phyloP scores from a whole-genome alignment of 2,329 filamentous ascomycete genomes.

The Colletotrichum eleusines region DNA sequence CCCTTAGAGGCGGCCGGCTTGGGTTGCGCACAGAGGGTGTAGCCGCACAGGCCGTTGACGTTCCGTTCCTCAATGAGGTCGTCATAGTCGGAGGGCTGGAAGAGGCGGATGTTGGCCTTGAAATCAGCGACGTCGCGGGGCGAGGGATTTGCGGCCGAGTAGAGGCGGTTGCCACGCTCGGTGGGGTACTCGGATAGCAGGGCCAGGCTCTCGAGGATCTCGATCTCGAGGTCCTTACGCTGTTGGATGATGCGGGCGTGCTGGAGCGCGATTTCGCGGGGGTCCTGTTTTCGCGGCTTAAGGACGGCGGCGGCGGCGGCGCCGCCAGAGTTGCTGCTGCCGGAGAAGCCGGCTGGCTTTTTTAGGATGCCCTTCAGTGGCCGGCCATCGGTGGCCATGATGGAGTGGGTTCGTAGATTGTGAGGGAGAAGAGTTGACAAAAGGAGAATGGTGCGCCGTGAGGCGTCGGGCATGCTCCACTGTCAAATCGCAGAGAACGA shows the following conservation, averaged over 20 bases:
- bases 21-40: constrained; percentile 79
- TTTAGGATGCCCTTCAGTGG: constrained; percentile 72
- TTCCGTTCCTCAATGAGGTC: constrained; percentile 91
- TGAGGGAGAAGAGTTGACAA: background rate
- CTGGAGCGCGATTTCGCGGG: constrained; percentile 76
- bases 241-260: constrained; percentile 87
- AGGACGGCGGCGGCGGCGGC: constrained; percentile 37
- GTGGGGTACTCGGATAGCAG: constrained; percentile 73
- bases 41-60: constrained; percentile 84
- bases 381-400: constrained; percentile 58
- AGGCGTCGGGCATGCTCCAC: background rate
- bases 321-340: background rate
- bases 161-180: constrained; percentile 46
- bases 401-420: background rate
- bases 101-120: constrained; percentile 74
- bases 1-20: constrained; percentile 67
- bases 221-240: constrained; percentile 80
- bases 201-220: constrained; percentile 80
- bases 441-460: background rate
- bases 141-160: constrained; percentile 62
- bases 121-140: constrained; percentile 74
- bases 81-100: constrained; percentile 91
- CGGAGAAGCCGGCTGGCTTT: constrained; percentile 57
- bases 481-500: no score
- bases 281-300: constrained; percentile 54